A percentile compares a stretch with the other conserved stretches of the same genome.
Evolutionary conservation across 2,329 filamentous ascomycete species (phyloP).

Genomic region (Exophiala aquamarina): DNA sequence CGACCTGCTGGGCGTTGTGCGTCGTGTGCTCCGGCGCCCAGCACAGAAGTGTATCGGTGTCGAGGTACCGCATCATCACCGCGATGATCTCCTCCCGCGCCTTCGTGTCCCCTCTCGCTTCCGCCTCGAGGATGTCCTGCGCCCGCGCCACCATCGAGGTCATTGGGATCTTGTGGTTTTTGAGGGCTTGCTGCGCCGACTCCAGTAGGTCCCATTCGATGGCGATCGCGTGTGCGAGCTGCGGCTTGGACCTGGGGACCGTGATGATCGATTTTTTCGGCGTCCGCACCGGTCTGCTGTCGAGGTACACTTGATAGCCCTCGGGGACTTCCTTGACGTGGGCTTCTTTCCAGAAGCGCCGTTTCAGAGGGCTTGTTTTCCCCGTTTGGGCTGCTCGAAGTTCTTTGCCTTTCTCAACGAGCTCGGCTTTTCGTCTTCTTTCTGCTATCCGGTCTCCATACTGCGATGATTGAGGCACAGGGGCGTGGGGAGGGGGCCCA

Average conservation of each 20-base stretch:
- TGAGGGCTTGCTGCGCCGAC: constrained; percentile 78
- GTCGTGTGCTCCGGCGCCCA: constrained; percentile 66
- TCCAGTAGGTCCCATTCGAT: constrained; percentile 89
- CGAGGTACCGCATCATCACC: constrained; percentile 78
- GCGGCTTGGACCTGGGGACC: constrained; percentile 71
- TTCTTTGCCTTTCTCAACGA: constrained; percentile 47
- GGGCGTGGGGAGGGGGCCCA: constrained; percentile 60
- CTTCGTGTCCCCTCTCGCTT: constrained; percentile 50
- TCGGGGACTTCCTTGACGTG: constrained; percentile 62
- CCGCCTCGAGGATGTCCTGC: constrained; percentile 73
- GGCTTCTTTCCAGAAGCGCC: constrained; percentile 89
- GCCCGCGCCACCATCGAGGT: constrained; percentile 83
- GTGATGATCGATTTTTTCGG: constrained; percentile 70
- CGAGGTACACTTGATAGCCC: constrained; percentile 69
- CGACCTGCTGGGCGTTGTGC: constrained; percentile 49
- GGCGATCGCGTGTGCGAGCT: constrained; percentile 81
- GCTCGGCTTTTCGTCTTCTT: constrained; percentile 52
- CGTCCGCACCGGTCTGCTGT: constrained; percentile 75
- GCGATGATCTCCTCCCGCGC: constrained; percentile 65
- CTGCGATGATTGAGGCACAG: constrained; percentile 49
- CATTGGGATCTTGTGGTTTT: constrained; percentile 83
- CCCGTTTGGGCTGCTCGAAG: constrained; percentile 38
- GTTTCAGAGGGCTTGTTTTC: constrained; percentile 52
- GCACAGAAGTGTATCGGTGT: constrained; percentile 90
- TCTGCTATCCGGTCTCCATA: constrained; percentile 49